Conservation (phyloP, 2,329 filamentous ascomycete species). For the Penicillium frequentans region DNA sequence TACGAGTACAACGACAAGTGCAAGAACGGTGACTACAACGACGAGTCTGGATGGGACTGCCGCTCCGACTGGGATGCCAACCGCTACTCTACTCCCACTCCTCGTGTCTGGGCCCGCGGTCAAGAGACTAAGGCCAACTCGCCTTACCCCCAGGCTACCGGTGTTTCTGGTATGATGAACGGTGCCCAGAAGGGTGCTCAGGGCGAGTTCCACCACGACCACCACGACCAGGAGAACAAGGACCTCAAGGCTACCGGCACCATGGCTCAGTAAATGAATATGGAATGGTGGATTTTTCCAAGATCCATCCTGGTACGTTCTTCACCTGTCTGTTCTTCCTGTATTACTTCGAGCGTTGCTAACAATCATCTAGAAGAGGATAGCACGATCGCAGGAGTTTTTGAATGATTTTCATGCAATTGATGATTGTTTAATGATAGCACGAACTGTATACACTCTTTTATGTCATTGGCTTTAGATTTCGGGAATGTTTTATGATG, state of each 20-base stretch:
- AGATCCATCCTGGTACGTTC: constrained; percentile 1
- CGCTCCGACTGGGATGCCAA: constrained; percentile 7
- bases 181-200: constrained; percentile 9
- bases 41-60: constrained; percentile 12
- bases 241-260: background rate
- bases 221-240: constrained; percentile 3
- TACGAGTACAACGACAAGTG: constrained; percentile 9
- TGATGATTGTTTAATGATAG: constrained; percentile 13
- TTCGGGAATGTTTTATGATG: background rate
- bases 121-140: constrained; percentile 2
- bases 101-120: constrained; percentile 9
- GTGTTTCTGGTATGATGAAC: background rate
- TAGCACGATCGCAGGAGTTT: background rate
- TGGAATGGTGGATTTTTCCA: background rate
- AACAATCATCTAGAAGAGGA: background rate
- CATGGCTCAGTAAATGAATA: background rate
- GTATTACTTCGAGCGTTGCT: background rate
- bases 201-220: constrained; percentile 1
- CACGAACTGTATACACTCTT: constrained; percentile 26
- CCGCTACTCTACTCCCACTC: constrained; percentile 9
- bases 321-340: background rate
- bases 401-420: constrained; percentile 6
- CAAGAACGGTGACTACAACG: constrained; percentile 6
- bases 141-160: background rate
- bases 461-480: constrained; percentile 9